phyloP scores from a whole-genome alignment of 73 alveolate species.

The Paramecium pentaurelia region DNA sequence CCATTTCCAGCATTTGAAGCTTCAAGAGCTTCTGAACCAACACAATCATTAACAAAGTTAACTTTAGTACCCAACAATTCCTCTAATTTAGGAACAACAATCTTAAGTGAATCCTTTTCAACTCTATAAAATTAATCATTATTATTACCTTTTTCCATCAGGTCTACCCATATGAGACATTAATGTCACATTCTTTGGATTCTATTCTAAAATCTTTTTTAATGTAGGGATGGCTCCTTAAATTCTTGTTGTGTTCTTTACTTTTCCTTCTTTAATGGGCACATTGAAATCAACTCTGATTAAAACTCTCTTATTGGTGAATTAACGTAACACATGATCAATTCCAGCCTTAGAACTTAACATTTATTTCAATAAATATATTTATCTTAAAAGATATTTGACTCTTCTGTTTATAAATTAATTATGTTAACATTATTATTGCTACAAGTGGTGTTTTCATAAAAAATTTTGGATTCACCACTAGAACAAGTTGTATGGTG shows the following conservation, averaged over 20 bases:
- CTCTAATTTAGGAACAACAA: slow-evolving; percentile 88
- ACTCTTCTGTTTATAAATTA: not conserved
- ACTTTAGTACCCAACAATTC: slow-evolving; percentile 80
- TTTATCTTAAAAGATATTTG: not conserved
- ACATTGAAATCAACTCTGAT: slow-evolving; percentile 96
- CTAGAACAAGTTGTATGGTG: slow-evolving; percentile 43
- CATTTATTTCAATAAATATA: slow-evolving; percentile 56
- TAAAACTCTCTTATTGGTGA: slow-evolving; percentile 85
- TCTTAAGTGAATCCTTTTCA: slow-evolving; percentile 86
- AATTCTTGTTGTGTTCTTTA: slow-evolving; percentile 83
- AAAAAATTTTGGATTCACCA: slow-evolving; percentile 21
- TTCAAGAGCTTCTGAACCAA: slow-evolving; percentile 82
- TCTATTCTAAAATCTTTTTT: slow-evolving; percentile 81
- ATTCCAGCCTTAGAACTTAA: slow-evolving; percentile 75
- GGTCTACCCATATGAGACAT: slow-evolving; percentile 96
- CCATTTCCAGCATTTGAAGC: slow-evolving; percentile 80
- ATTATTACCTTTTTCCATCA: slow-evolving; percentile 68
- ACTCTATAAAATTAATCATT: slow-evolving; percentile 10
- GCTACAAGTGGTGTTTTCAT: not conserved
- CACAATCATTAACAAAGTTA: slow-evolving; percentile 79
- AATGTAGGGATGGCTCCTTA: slow-evolving; percentile 85
- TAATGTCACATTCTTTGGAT: slow-evolving; percentile 89
- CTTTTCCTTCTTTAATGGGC: slow-evolving; percentile 86
- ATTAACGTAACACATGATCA: slow-evolving; percentile 68
- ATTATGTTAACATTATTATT: not conserved